Base-by-base conservation (phyloP, 257 asterid genomes). In the Salvia splendens region DNA sequence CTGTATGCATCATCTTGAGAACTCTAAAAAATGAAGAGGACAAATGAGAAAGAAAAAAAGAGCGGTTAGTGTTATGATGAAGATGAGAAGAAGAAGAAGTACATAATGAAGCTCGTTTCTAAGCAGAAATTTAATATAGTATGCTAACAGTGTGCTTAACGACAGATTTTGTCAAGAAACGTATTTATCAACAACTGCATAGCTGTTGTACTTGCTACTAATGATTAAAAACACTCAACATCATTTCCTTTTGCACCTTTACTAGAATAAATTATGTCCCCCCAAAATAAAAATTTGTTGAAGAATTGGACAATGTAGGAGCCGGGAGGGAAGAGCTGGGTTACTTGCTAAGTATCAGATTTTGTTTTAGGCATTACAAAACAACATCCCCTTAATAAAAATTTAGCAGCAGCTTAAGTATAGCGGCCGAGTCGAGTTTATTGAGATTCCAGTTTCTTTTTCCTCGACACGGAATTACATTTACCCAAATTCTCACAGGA, bases 1-100 rank as follows among this genome's bases (percentile, higher is more conserved):
- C 78, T 48, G 88, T 81, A 65, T 85, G 89, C 99, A 93, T 93
- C 97, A 84, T 93, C 87, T 90, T 93, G 35, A 93, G 86, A 75
- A 93, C 80, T 81, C 99, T 93, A 73, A 70, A 55, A 75, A 61
- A 76, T 16, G 54, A 64, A 40, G 36, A 56, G 7, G 60, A 67
- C 15, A 24, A 50, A 72, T 61, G 72, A 75, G 78, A 74, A 32
- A 5, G 20, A 24, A 24, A 46, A 49, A 62, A 68, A 43, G 30
- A 58, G 73, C 20, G 12, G 9, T 47, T 49, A 24, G 47, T 62
- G 59, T 36, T 16, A 73, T 24, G 30, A 24, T 24, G 30, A 2
- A 24, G 30, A 38, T 38, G 42, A 38, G 6, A 38, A 38, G 9
- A 71, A 20, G 14, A 35, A 65, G 17, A 55, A 36, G 46, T 60